Conservation (phyloP, 768 basidiomycete species). For the Boletus vermiculosoides region DNA sequence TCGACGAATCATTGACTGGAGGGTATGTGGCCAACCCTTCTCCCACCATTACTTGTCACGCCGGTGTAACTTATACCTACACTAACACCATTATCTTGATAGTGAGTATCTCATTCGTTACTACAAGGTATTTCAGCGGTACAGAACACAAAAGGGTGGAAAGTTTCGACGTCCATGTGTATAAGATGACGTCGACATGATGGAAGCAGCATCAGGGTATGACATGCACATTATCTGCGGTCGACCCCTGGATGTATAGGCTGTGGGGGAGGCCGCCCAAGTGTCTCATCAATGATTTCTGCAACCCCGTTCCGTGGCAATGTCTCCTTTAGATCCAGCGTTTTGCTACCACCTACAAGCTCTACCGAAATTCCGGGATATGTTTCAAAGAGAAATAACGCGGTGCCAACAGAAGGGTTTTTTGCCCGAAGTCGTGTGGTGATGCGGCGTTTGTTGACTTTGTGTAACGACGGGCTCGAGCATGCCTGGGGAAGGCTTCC, state of each 20-base stretch:
- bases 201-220: background rate
- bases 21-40: too few species aligned
- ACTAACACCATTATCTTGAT: background rate
- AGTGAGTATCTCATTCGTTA: background rate
- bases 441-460: too few species aligned
- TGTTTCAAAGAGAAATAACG: conserved; percentile 16
- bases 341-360: background rate
- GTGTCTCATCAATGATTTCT: conserved; percentile 14
- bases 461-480: too few species aligned
- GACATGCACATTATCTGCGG: conserved; percentile 22
- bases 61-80: too few species aligned
- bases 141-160: background rate
- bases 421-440: too few species aligned
- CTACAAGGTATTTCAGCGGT: background rate
- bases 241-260: background rate
- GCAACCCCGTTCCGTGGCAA: conserved; percentile 24
- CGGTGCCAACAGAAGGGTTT: conserved; percentile 9
- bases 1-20: too few species aligned
- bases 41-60: too few species aligned
- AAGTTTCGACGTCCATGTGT: background rate
- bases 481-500: too few species aligned
- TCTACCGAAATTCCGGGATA: conserved; percentile 11
- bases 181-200: background rate
- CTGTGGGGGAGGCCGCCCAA: conserved; percentile 15
- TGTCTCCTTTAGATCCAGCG: conserved; percentile 12